Conservation (phyloP, 139 green algal genomes). For the Micromonas pusilla region DNA sequence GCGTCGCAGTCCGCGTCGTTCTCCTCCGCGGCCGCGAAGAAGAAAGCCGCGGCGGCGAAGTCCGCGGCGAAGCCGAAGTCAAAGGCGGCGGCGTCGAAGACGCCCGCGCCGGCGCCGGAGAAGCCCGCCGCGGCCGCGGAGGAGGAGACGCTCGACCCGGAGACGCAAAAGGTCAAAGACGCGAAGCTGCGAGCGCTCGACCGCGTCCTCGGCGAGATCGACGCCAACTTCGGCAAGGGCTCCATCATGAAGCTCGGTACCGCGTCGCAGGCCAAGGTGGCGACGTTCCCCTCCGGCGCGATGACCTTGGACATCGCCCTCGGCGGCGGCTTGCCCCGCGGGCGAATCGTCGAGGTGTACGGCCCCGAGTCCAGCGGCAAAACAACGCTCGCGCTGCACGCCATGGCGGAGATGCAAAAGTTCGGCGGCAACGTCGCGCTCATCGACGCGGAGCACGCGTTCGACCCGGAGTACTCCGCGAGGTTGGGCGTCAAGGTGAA, state of each 20-base stretch:
- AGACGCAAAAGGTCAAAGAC: neutral
- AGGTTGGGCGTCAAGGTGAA: constrained; percentile 60
- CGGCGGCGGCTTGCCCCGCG: constrained; percentile 68
- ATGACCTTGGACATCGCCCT: constrained; percentile 77
- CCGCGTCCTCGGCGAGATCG: constrained; percentile 37
- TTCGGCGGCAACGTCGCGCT: constrained; percentile 57
- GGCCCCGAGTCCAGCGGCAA: constrained; percentile 89
- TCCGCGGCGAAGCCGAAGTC: neutral
- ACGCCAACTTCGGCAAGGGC: constrained; percentile 52
- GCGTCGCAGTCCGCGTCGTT: too few species aligned
- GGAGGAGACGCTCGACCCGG: neutral
- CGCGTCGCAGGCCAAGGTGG: constrained; percentile 37
- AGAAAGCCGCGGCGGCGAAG: neutral
- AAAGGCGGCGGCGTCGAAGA: neutral
- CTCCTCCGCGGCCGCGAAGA: too few species aligned
- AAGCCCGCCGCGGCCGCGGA: neutral
- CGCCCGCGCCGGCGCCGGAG: neutral
- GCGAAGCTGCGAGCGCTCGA: constrained; percentile 30
- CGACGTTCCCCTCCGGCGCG: constrained; percentile 62
- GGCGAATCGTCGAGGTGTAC: constrained; percentile 68
- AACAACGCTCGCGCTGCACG: constrained; percentile 91
- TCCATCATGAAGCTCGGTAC: constrained; percentile 59
- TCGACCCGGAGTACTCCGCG: constrained; percentile 74
- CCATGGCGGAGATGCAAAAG: constrained; percentile 70
- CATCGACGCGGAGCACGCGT: constrained; percentile 92